These are phyloP conservation scores for Acacia melanoxylon DNA, from an alignment of 306 rosid genomes.

Conservation along the genomic window DNA sequence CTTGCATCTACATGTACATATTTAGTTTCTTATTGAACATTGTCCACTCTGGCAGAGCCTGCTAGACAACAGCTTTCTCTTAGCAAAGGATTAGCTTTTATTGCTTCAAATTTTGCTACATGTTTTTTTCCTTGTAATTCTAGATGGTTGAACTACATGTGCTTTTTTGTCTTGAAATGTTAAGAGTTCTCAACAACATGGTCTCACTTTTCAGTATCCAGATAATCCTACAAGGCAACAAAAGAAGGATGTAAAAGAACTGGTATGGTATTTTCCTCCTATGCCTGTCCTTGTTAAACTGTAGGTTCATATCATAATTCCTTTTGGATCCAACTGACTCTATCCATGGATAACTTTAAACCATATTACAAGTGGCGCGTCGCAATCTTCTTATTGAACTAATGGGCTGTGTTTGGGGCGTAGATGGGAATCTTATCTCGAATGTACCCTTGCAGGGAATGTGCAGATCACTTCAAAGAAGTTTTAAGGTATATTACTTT, in stretches of 20 bases:
- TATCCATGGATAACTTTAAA: background rate
- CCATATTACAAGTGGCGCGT: background rate
- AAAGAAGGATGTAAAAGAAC: conserved; percentile 91
- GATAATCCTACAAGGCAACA: conserved; percentile 96
- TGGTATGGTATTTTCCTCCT: conserved; percentile 52
- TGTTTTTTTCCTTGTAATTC: background rate
- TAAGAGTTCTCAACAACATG: conserved; percentile 6
- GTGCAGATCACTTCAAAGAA: conserved; percentile 91
- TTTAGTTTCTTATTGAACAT: background rate
- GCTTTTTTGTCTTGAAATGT: background rate
- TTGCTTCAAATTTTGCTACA: background rate
- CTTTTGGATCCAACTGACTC: background rate
- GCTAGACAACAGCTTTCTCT: background rate
- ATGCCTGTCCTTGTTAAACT: conserved; percentile 10
- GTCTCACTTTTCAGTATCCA: conserved; percentile 66
- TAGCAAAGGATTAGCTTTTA: background rate
- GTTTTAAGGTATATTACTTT: conserved; percentile 60
- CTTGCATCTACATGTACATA: conserved; percentile 12
- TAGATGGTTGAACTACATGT: background rate
- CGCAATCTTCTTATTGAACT: conserved; percentile 2
- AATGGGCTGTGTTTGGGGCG: conserved; percentile 27
- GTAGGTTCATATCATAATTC: conserved; percentile 1
- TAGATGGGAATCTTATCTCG: conserved; percentile 84
- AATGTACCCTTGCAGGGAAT: conserved; percentile 86
- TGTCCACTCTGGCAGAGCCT: background rate